Percentiles rank a stretch among this genome's conserved stretches.
phyloP scores from a whole-genome alignment of 306 rosid genomes.

The Senna siamea region DNA sequence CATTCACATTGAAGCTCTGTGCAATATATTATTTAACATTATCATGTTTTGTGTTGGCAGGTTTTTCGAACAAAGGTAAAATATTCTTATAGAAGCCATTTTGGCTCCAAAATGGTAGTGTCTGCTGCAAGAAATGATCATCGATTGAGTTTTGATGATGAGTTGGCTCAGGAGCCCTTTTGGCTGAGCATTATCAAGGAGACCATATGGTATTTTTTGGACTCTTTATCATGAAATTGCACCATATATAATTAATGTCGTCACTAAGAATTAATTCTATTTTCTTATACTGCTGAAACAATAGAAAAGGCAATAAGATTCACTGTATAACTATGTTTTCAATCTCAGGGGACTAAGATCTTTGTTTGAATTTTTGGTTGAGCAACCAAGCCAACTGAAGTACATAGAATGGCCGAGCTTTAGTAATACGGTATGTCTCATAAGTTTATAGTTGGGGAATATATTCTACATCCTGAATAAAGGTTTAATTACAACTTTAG shows the following conservation, averaged over 20 bases:
- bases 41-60: conserved; percentile 48
- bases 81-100: conserved; percentile 32
- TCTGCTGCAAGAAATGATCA: conserved; percentile 50
- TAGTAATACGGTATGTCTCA: conserved; percentile 66
- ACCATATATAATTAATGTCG: background rate
- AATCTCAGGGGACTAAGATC: conserved; percentile 62
- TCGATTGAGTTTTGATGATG: conserved; percentile 49
- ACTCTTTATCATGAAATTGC: conserved; percentile 19
- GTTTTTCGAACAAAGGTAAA: conserved; percentile 29
- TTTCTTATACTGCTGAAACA: background rate
- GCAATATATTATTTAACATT: conserved; percentile 20
- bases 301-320: conserved; percentile 17
- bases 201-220: conserved; percentile 54
- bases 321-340: background rate
- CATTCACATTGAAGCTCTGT: background rate
- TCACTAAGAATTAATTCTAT: conserved; percentile 13
- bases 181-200: conserved; percentile 59
- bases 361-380: conserved; percentile 62
- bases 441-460: background rate
- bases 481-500: background rate
- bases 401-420: conserved; percentile 91
- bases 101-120: conserved; percentile 40
- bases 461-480: background rate
- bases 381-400: conserved; percentile 93
- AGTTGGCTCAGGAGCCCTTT: conserved; percentile 62